Percentiles rank a stretch among this genome's conserved stretches.
These are phyloP conservation scores for Massarina eburnea DNA, from an alignment of 2,329 filamentous ascomycete genomes.

Conservation along the genomic window DNA sequence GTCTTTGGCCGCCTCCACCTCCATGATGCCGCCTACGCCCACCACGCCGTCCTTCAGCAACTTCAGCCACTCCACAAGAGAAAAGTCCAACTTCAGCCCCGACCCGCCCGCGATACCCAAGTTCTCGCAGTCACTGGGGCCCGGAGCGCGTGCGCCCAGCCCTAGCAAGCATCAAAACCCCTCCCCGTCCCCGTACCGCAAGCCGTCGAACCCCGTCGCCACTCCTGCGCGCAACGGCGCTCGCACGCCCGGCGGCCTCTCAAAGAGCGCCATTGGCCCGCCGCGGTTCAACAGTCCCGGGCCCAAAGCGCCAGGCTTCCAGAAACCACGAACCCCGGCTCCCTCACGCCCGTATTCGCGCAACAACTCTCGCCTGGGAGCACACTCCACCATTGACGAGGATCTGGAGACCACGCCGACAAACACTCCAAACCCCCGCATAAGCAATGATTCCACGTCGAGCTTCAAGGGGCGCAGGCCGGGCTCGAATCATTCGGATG, in stretches of 20 bases:
- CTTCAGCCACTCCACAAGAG: constrained; percentile 61
- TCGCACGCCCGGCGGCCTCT: constrained; percentile 56
- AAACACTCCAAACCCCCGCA: constrained; percentile 54
- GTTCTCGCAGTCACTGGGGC: constrained; percentile 87
- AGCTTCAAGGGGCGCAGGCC: constrained; percentile 42
- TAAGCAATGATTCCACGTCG: constrained; percentile 55
- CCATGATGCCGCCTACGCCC: constrained; percentile 66
- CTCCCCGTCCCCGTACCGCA: constrained; percentile 79
- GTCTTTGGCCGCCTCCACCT: constrained; percentile 27
- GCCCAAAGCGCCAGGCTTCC: constrained; percentile 62
- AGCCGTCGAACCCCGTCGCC: constrained; percentile 48
- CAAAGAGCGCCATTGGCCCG: constrained; percentile 56
- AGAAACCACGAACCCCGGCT: constrained; percentile 45
- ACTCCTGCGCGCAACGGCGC: constrained; percentile 57
- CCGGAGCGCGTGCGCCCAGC: constrained; percentile 67
- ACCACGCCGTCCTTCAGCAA: constrained; percentile 62
- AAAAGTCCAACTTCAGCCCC: constrained; percentile 40
- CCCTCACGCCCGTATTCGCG: constrained; percentile 50
- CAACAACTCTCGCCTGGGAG: constrained; percentile 49
- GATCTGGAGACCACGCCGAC: constrained; percentile 52
- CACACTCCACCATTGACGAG: constrained; percentile 45
- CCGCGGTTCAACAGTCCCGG: constrained; percentile 66
- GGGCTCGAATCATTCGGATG: constrained; percentile 47
- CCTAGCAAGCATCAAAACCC: constrained; percentile 70
- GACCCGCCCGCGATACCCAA: constrained; percentile 67